Evolutionary conservation across 441 rosid genomes (phyloP), one percentile per base, ranked within the genome.

Genomic region (Erodium trifolium): DNA sequence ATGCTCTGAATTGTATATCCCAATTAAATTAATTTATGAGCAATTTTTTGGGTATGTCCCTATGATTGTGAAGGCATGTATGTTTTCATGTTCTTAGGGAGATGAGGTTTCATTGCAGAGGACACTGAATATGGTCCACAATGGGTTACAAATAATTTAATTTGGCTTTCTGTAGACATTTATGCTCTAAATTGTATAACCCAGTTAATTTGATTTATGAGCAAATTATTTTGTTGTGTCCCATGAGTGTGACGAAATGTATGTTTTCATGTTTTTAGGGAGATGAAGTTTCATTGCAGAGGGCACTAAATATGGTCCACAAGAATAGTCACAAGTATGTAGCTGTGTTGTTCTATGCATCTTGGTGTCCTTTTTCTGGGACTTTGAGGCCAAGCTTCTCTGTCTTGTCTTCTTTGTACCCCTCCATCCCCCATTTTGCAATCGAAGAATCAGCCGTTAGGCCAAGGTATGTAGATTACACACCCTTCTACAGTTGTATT

Each of bases 311-410:
- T 23, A 23, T 23, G 27, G 27, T 89, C 71, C 76, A 91, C 77
- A 82, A 75, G 82, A 78, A 81, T 67, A 77, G 80, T 62, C 78
- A 80, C 69, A 81, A 78, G 14, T 86, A 86, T 64, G 92, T 87
- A 69, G 95, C 97, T 41, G 82, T 91, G 81, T 89, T 93, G 62
- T 93, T 93, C 77, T 88, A 91, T 76, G 96, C 98, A 35, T 85
- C 95, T 1, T 91, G 98, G 96, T 93, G 98, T 81, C 97, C 96
- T 34, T 93, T 93, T 77, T 93, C 98, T 0, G 76, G 85, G 72
- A 77, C 72, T n/a, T 86, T 91, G 63, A 83, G 88, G 59, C 96
- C 92, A 2, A 82, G 79, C 19, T 91, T 93, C 71, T 82, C 88
- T 66, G 55, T 85, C 69, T 73, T 93, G 31, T 78, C 98, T 51